These are phyloP conservation scores for Colletotrichum endophyticum DNA, from an alignment of 2,329 filamentous ascomycete genomes.

Conservation along the genomic window DNA sequence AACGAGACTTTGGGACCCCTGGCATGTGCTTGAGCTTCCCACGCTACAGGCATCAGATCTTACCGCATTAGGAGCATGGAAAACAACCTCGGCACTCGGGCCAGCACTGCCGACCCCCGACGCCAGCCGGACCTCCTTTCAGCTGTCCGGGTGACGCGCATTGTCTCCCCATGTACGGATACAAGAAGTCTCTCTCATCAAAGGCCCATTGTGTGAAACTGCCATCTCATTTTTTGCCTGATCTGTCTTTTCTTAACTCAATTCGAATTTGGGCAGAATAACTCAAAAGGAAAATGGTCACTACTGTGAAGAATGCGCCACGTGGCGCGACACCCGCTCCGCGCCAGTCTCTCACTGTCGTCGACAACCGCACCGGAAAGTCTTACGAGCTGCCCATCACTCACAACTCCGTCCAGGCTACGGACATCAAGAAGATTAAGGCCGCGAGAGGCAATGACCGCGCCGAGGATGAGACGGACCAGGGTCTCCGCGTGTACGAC, in stretches of 20 bases:
- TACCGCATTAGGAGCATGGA: neutral
- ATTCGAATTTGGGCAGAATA: neutral
- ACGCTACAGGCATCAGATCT: neutral
- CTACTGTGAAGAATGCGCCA: conserved; percentile 11
- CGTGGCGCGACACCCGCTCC: conserved; percentile 17
- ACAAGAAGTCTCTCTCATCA: neutral
- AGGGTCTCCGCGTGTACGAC: conserved; percentile 55
- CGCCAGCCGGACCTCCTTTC: conserved; percentile 16
- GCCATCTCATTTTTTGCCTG: neutral
- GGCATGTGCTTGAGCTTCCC: conserved; percentile 16
- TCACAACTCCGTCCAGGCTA: conserved; percentile 53
- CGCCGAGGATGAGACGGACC: conserved; percentile 49
- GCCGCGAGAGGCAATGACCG: conserved; percentile 37
- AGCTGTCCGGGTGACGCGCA: neutral
- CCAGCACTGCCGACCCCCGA: conserved; percentile 16
- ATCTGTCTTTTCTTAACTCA: neutral
- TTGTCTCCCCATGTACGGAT: neutral
- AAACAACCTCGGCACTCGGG: conserved; percentile 18
- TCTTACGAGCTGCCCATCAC: conserved; percentile 53
- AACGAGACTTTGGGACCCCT: neutral
- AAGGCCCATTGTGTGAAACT: neutral
- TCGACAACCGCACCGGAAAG: conserved; percentile 55
- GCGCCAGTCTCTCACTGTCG: conserved; percentile 43
- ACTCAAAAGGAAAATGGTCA: neutral
- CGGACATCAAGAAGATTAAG: conserved; percentile 57